Conservation (phyloP, 345 rosid species). For the Eucalyptus erythrocorys region DNA sequence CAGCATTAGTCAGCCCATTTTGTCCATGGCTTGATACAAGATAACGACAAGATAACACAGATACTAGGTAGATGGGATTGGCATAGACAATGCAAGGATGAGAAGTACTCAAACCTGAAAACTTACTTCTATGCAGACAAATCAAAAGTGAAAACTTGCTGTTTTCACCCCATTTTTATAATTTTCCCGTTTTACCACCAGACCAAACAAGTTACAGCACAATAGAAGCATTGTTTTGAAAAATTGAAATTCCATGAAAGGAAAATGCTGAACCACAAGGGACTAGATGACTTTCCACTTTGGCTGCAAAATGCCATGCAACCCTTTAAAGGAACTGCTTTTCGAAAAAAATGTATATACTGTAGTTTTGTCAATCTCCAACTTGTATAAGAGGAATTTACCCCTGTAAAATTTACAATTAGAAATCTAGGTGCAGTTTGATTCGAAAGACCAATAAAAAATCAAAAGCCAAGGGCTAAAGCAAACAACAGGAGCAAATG, state of each 20-base stretch:
- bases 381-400: not conserved
- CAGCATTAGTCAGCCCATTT: not conserved
- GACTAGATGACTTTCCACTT: not conserved
- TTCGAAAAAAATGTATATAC: not conserved
- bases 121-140: not conserved
- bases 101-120: not conserved
- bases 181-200: not conserved
- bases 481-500: not conserved
- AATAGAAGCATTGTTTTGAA: not conserved
- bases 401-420: not conserved
- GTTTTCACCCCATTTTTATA: not conserved
- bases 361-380: not conserved
- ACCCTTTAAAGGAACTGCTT: not conserved
- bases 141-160: not conserved
- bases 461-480: not conserved
- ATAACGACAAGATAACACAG: not conserved
- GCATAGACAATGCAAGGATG: not conserved
- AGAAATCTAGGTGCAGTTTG: not conserved
- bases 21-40: not conserved
- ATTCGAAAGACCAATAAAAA: not conserved
- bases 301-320: not conserved
- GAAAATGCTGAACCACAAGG: not conserved
- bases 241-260: not conserved
- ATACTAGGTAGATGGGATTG: not conserved
- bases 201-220: not conserved